A percentile compares a stretch with the other conserved stretches of the same genome.
phyloP scores from a whole-genome alignment of 1,284 basidiomycete genomes.

The Athelia psychrophila region DNA sequence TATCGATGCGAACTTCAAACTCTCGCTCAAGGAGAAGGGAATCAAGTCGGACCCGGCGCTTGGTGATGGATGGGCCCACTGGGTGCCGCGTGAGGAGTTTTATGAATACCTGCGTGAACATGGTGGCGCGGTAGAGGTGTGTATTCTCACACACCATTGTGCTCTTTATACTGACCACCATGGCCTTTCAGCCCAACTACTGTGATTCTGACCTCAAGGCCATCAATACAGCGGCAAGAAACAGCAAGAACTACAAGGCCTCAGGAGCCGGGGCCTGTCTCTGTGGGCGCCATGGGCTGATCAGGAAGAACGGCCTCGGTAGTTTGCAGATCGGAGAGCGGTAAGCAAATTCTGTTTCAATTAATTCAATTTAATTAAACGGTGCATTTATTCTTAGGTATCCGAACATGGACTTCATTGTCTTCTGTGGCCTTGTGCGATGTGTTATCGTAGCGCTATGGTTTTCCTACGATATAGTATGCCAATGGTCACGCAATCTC shows the following conservation, averaged over 20 bases:
- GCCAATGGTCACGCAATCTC: conserved; percentile 8
- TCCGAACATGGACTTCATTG: conserved; percentile 8
- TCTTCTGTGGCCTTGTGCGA: conserved; percentile 1
- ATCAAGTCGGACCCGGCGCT: conserved; percentile 11
- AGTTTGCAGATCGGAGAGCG: background rate
- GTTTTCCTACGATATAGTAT: conserved; percentile 8
- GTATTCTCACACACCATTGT: conserved; percentile 15
- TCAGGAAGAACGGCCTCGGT: background rate
- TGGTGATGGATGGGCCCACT: conserved; percentile 7
- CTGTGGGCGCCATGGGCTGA: conserved; percentile 1
- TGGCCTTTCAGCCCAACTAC: background rate
- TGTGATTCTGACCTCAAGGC: conserved; percentile 13
- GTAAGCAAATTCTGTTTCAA: background rate
- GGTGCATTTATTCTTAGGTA: conserved; percentile 3
- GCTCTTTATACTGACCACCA: background rate
- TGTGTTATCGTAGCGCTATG: background rate
- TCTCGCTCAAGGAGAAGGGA: conserved; percentile 4
- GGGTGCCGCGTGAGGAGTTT: conserved; percentile 4
- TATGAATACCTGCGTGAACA: background rate
- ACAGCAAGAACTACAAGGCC: background rate
- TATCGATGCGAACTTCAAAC: background rate
- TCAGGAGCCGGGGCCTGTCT: conserved; percentile 1
- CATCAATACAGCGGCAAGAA: conserved; percentile 11
- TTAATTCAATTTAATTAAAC: background rate
- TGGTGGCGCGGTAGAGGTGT: conserved; percentile 18